Conservation (phyloP, 495 filamentous ascomycete species). For the Mytilinidion resinicola region DNA sequence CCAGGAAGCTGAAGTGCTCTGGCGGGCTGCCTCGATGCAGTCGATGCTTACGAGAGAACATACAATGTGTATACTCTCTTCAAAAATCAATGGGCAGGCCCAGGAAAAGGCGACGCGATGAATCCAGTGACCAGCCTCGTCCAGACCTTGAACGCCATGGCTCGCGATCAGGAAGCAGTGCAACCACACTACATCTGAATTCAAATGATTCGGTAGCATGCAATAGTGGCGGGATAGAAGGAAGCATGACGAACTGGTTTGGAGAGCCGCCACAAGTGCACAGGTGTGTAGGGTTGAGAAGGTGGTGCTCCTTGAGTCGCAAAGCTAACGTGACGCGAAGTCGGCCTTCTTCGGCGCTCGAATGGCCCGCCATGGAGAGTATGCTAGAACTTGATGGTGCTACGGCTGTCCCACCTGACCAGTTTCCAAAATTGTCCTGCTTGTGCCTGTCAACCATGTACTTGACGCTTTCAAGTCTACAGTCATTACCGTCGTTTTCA, state of each 20-base stretch:
- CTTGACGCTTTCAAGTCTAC: conserved; percentile 30
- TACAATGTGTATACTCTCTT: conserved; percentile 35
- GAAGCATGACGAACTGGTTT: background rate
- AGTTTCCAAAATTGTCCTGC: conserved; percentile 18
- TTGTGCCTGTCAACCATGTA: conserved; percentile 36
- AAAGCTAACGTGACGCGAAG: background rate
- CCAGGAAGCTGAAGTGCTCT: conserved; percentile 35
- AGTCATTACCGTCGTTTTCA: conserved; percentile 22
- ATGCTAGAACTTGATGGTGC: background rate
- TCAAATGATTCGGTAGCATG: background rate
- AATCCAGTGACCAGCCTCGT: conserved; percentile 1
- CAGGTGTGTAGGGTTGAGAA: background rate
- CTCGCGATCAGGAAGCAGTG: conserved; percentile 3
- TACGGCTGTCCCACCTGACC: background rate
- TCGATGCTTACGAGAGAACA: conserved; percentile 29
- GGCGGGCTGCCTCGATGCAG: conserved; percentile 27
- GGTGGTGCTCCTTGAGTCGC: background rate
- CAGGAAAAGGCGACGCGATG: conserved; percentile 30
- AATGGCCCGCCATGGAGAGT: background rate
- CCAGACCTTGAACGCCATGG: background rate
- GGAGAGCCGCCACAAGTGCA: background rate
- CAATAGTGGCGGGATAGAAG: background rate
- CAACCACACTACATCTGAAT: background rate
- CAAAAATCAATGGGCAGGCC: conserved; percentile 37
- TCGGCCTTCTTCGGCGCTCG: background rate